phyloP scores from a whole-genome alignment of 345 rosid genomes.

The Hevea brasiliensis region DNA sequence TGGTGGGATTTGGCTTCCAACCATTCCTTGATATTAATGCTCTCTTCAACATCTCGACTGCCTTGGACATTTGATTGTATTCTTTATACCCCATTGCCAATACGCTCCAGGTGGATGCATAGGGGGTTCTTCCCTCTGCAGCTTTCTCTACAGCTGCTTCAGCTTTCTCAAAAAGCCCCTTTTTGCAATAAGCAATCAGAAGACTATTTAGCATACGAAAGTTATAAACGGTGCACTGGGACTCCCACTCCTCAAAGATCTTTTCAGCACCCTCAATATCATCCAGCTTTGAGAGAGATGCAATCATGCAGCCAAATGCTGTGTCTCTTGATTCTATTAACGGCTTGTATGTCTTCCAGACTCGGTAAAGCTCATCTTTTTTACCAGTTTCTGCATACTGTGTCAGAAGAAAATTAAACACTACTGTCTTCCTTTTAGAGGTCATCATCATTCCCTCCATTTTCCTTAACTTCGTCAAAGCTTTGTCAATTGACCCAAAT shows the following conservation, averaged over 20 bases:
- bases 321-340: not conserved
- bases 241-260: constrained; percentile 32
- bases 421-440: not conserved
- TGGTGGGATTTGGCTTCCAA: constrained; percentile 19
- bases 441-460: constrained; percentile 26
- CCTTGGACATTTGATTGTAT: constrained; percentile 26
- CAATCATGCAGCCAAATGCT: constrained; percentile 17
- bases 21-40: constrained; percentile 10
- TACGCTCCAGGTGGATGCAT: constrained; percentile 26
- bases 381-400: constrained; percentile 19
- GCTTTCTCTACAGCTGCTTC: constrained; percentile 27
- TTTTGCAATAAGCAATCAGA: constrained; percentile 26
- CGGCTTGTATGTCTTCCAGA: constrained; percentile 31
- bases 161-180: constrained; percentile 30
- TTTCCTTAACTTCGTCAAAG: constrained; percentile 25
- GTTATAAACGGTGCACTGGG: constrained; percentile 18
- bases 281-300: constrained; percentile 23
- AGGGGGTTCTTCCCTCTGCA: constrained; percentile 10
- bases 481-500: constrained; percentile 22
- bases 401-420: constrained; percentile 19
- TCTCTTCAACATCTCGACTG: constrained; percentile 33
- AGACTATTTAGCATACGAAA: constrained; percentile 23
- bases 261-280: constrained; percentile 40
- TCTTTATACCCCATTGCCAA: constrained; percentile 23
- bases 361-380: constrained; percentile 30